Base-by-base conservation (phyloP, 2,329 filamentous ascomycete genomes). In the Sclerotinia minor region DNA sequence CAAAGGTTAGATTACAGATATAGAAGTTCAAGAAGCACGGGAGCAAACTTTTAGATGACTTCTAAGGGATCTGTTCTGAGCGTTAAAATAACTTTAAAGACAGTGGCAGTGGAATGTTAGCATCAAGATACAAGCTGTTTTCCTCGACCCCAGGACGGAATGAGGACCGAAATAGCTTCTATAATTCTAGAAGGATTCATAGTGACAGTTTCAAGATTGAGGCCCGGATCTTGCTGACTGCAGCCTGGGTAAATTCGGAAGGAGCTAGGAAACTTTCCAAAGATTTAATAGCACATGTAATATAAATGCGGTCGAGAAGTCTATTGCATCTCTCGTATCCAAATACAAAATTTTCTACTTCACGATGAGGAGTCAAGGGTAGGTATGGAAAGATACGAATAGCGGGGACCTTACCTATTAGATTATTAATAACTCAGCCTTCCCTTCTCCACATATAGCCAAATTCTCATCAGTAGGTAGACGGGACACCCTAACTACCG, bases 131-230 rank as follows among this genome's bases (percentile, higher is more conserved):
- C 17, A 41, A 41, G 54, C 54, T 8, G 13, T 41, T 35, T 13
- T 3, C 35, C 54, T 24, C 21, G 5, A 26, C 13, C 21, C 2
- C n/a, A n/a, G 13, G 5, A n/a, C 15, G 7, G 19, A 13, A 38
- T 13, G 13, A 38, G 9, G 53, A 19, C 21, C 9, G 13, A 17
- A 11, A 38, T n/a, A 57, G n/a, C 35, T 38, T 44, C 35, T 38
- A 26, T 44, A 2, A 58, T 57, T 57, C 54, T 4, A 41, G 54
- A 57, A 57, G 54, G 35, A 57, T 57, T 41, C 54, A 57, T 57
- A n/a, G 5, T 55, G 32, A 38, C n/a, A 24, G 21, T 38, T 38
- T n/a, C 35, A 55, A 29, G 21, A 7, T 15, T 38, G 53, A 35
- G 35, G 35, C 8, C 35, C 9, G 38, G 38, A 38, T 38, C 21